Percentiles rank a stretch among this genome's conserved stretches.
phyloP scores from a whole-genome alignment of 345 rosid species.

The Linum usitatissimum region DNA sequence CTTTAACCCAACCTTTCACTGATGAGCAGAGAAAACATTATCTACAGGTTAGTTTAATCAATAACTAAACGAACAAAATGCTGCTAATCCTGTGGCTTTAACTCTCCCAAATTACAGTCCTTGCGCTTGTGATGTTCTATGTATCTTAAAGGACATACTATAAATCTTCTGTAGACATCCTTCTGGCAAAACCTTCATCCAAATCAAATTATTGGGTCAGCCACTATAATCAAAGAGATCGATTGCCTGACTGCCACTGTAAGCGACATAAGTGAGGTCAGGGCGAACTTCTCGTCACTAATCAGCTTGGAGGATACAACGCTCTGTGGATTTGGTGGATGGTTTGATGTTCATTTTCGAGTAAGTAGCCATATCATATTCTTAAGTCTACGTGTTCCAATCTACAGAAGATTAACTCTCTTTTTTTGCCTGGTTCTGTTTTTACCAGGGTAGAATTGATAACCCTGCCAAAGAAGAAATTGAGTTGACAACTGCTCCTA shows the following conservation, averaged over 20 bases:
- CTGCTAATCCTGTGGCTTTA: too few species aligned
- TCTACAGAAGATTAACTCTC: not conserved
- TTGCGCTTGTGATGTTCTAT: not conserved
- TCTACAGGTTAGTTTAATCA: constrained; percentile 42
- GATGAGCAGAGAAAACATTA: constrained; percentile 85
- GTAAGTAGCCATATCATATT: constrained; percentile 36
- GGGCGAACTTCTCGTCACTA: constrained; percentile 44
- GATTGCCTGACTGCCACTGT: constrained; percentile 79
- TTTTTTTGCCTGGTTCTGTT: constrained; percentile 7
- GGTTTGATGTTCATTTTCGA: constrained; percentile 95
- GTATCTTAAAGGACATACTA: constrained; percentile 1
- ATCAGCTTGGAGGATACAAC: constrained; percentile 34
- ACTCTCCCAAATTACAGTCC: not conserved
- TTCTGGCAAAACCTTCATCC: constrained; percentile 95
- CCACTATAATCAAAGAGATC: constrained; percentile 63
- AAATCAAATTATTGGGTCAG: constrained; percentile 66
- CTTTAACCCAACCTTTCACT: constrained; percentile 51
- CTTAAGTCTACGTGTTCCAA: not conserved
- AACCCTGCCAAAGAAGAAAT: constrained; percentile 61
- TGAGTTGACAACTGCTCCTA: constrained; percentile 90
- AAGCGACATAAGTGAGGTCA: constrained; percentile 54
- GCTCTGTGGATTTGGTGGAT: constrained; percentile 83
- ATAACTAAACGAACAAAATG: constrained; percentile 1
- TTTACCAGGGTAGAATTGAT: constrained; percentile 57
- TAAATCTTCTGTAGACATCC: constrained; percentile 46